phyloP scores from a whole-genome alignment of 73 alveolate species.

The Effrenium voratum region DNA sequence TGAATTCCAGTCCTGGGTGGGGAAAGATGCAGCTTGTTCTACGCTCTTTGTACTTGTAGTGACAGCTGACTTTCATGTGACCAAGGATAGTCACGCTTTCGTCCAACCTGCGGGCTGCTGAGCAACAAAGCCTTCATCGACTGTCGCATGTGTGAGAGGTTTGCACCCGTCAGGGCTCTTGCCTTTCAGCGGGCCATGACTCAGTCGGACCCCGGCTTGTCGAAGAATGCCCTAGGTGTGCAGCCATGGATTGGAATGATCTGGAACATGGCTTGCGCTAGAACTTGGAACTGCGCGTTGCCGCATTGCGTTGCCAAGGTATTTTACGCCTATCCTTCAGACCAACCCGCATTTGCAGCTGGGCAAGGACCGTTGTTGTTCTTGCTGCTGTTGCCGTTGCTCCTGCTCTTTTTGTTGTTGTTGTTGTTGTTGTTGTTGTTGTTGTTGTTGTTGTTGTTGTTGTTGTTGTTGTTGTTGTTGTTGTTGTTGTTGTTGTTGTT shows the following conservation, averaged over 20 bases:
- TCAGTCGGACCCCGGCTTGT: too few species aligned
- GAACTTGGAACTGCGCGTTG: too few species aligned
- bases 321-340: neutral
- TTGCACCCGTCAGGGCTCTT: too few species aligned
- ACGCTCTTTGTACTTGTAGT: neutral
- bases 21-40: neutral
- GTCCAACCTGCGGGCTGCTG: constrained; percentile 30
- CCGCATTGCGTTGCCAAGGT: neutral
- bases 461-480: neutral
- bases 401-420: neutral
- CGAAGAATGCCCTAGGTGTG: too few species aligned
- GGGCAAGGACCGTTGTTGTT: neutral
- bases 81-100: constrained; percentile 50
- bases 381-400: neutral
- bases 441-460: neutral
- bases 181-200: too few species aligned
- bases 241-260: too few species aligned
- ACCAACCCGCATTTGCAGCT: neutral
- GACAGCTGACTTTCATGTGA: neutral
- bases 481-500: neutral
- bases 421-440: neutral
- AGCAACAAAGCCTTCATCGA: neutral
- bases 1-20: neutral
- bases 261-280: too few species aligned
- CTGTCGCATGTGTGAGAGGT: too few species aligned